A percentile compares a stretch with the other conserved stretches of the same genome.
Conservation (phyloP, 2,329 filamentous ascomycete species). For the Monilinia aucupariae region DNA sequence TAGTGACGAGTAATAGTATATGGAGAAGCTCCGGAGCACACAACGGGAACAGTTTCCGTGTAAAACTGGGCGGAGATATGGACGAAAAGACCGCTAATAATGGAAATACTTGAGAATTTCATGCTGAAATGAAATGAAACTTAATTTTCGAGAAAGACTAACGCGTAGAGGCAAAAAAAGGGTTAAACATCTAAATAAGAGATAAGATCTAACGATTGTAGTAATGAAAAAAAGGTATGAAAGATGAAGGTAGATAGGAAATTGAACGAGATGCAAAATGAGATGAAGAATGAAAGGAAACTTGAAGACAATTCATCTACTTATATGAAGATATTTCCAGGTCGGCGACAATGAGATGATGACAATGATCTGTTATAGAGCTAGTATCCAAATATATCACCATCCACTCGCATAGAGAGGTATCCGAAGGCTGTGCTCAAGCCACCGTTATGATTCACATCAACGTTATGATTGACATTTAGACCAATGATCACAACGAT, state of each 20-base stretch:
- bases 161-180: neutral
- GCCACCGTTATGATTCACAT: too few relatives aligned
- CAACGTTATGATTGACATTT: neutral
- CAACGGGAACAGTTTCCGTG: slow-evolving; percentile 5
- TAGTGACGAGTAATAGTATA: slow-evolving; percentile 1
- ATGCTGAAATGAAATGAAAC: slow-evolving; percentile 19
- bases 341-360: neutral
- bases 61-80: slow-evolving; percentile 19
- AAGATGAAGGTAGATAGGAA: slow-evolving; percentile 1
- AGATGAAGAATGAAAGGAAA: slow-evolving; percentile 1
- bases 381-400: neutral
- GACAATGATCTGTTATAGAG: neutral
- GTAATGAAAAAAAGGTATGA: neutral
- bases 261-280: slow-evolving; percentile 5
- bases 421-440: neutral
- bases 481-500: neutral
- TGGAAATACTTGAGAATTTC: slow-evolving; percentile 26
- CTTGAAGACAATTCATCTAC: neutral
- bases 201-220: neutral
- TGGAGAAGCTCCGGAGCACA: neutral
- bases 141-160: neutral
- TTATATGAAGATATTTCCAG: slow-evolving; percentile 2
- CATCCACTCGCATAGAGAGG: neutral
- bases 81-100: slow-evolving; percentile 18
- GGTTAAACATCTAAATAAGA: neutral